These are phyloP conservation scores for Typha latifolia DNA, from an alignment of 176 grass and related monocot genomes.

Conservation along the genomic window DNA sequence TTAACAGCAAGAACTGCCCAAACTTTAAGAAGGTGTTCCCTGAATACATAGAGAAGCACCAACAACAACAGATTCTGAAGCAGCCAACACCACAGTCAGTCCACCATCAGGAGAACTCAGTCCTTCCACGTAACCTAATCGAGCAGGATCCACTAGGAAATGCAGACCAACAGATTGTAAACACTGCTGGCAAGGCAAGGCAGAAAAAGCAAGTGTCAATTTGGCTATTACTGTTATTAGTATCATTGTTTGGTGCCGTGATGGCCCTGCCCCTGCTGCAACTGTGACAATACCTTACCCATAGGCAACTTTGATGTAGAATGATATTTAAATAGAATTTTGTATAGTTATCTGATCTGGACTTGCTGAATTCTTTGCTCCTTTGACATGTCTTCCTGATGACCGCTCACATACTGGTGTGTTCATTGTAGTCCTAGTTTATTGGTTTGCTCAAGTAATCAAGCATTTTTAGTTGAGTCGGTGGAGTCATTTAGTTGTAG, in stretches of 20 bases:
- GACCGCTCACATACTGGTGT: no score
- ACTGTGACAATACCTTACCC: slow-evolving; percentile 35
- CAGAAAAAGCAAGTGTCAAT: slow-evolving; percentile 64
- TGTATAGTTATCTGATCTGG: no score
- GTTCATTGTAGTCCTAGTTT: no score
- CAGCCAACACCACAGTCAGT: slow-evolving; percentile 20
- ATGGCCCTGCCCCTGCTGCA: slow-evolving; percentile 98
- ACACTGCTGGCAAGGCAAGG: slow-evolving; percentile 26
- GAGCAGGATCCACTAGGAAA: slow-evolving; percentile 13
- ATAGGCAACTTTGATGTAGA: no score
- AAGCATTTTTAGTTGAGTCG: no score
- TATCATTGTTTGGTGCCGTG: slow-evolving; percentile 59
- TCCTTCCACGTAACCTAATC: neutral
- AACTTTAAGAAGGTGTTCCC: slow-evolving; percentile 93
- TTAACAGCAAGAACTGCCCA: slow-evolving; percentile 77
- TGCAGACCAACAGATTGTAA: slow-evolving; percentile 6
- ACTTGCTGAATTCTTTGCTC: no score
- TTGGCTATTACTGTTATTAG: slow-evolving; percentile 67
- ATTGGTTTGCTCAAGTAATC: no score
- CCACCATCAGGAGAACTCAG: slow-evolving; percentile 11
- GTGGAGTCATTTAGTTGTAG: no score
- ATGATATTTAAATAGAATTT: no score
- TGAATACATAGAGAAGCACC: slow-evolving; percentile 85
- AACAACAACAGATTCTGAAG: slow-evolving; percentile 40
- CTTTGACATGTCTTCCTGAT: no score